Percentiles rank a stretch among this genome's conserved stretches.
These are phyloP conservation scores for Trichoderma semiorbis DNA, from an alignment of 2,329 filamentous ascomycete species.

Conservation along the genomic window DNA sequence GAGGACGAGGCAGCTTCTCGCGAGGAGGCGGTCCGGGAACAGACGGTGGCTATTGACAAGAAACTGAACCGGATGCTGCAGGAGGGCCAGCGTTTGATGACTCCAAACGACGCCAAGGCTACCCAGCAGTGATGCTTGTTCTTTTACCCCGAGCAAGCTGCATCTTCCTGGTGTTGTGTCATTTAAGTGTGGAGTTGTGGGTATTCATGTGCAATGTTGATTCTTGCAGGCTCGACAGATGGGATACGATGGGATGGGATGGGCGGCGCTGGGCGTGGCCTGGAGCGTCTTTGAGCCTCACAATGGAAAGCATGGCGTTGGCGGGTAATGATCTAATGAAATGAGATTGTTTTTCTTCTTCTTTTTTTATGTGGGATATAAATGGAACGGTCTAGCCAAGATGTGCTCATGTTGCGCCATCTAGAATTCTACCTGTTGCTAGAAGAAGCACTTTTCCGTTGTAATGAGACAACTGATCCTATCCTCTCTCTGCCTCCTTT, in stretches of 20 bases:
- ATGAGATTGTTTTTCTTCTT: background rate
- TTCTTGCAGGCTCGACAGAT: background rate
- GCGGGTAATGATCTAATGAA: background rate
- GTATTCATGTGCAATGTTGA: background rate
- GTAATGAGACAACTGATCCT: background rate
- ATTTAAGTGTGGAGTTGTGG: slow-evolving; percentile 10
- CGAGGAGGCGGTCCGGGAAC: slow-evolving; percentile 52
- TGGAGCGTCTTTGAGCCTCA: background rate
- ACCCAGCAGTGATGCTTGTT: background rate
- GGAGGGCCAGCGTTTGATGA: slow-evolving; percentile 55
- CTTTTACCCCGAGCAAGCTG: background rate
- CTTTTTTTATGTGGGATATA: background rate
- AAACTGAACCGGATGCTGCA: slow-evolving; percentile 54
- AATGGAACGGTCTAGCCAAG: background rate
- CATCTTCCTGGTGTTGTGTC: background rate
- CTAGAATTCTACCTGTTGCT: background rate
- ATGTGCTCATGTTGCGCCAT: background rate
- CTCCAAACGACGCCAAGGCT: slow-evolving; percentile 33
- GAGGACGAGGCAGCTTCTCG: slow-evolving; percentile 54
- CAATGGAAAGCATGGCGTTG: background rate
- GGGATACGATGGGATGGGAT: background rate
- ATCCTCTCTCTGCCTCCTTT: background rate
- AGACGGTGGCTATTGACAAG: slow-evolving; percentile 51
- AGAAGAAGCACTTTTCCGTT: background rate
- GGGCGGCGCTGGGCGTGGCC: background rate